Evolutionary conservation across 2,329 filamentous ascomycete genomes (phyloP).

Genomic region (Fusarium longipes): DNA sequence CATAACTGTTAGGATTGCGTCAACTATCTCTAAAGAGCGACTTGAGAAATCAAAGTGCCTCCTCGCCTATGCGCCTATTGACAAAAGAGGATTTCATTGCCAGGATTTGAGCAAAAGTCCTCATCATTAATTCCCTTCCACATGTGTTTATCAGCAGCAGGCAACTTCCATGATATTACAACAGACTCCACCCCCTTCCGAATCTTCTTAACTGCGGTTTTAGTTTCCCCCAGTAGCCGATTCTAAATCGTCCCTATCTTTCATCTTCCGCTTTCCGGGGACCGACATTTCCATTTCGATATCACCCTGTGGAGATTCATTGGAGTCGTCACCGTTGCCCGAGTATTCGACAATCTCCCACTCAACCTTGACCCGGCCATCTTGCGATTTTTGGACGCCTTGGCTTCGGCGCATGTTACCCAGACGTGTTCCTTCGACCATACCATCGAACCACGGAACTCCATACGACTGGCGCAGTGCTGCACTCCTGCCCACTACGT

Average conservation of each 20-base stretch:
- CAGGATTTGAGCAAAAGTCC: constrained; percentile 4
- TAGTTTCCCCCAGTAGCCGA: constrained; percentile 14
- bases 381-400: constrained; percentile 64
- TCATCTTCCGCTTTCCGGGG: constrained; percentile 65
- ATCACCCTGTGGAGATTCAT: constrained; percentile 45
- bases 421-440: constrained; percentile 80
- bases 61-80: constrained; percentile 6
- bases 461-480: constrained; percentile 69
- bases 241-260: constrained; percentile 53
- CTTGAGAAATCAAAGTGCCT: constrained; percentile 1
- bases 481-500: constrained; percentile 46
- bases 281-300: constrained; percentile 51
- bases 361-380: constrained; percentile 75
- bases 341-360: constrained; percentile 88
- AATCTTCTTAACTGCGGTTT: not conserved
- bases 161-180: constrained; percentile 14
- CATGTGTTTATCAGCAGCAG: constrained; percentile 17
- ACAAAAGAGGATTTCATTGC: constrained; percentile 4
- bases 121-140: constrained; percentile 17
- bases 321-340: constrained; percentile 53
- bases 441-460: constrained; percentile 86
- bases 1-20: constrained; percentile 1
- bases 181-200: not conserved
- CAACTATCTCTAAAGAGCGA: not conserved
- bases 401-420: constrained; percentile 74